Base-by-base conservation (phyloP, 2,329 filamentous ascomycete species). In the Neopestalotiopsis sp. region DNA sequence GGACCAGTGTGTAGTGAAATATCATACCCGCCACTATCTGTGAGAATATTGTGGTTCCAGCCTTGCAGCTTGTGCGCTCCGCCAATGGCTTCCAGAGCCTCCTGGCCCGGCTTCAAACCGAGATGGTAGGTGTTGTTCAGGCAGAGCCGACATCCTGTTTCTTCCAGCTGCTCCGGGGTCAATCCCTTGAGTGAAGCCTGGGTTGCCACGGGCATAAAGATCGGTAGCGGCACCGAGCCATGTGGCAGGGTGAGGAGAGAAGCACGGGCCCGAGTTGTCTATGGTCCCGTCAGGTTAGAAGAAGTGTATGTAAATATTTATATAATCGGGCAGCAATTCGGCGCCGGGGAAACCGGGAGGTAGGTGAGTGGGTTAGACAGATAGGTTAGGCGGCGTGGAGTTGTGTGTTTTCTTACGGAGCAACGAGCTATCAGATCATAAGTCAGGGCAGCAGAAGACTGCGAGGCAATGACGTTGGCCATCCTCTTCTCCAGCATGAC, bases 141-240 rank as follows among this genome's bases (percentile, higher is more conserved):
- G 80, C 96, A 99, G 57, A 99, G 84, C 69, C 93, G 90, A 77
- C 97, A 99, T 58, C 93, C 90, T 0, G 95, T 97, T 67, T 94
- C 91, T 75, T 96, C 95, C 2, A 99, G 86, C 78, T 99, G 96
- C 73, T 95, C 91, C 1, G 95, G 94, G 0, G 96, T 98, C 68
- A 99, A 83, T 58, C 96, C 96, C 79, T 99, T 99, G 52, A 99
- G 86, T 0, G 95, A 97, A 1, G 94, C 96, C 81, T 99, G 96
- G 0, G 96, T 99, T 38, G 96, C 96, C 58, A 99, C 96, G 17
- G 96, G 96, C 96, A 99, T 99, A 81, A 99, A 99, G 69, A 98
- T 90, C 7, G 97, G 96, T 38, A 98, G 88, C 75, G 92, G 89
- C 32, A 99, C 95, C 1, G 92, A 87, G 69, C 96, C 96, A 89